Evolutionary conservation across 179 eudicot species (phyloP).

Genomic region (Patellifolia procumbens): DNA sequence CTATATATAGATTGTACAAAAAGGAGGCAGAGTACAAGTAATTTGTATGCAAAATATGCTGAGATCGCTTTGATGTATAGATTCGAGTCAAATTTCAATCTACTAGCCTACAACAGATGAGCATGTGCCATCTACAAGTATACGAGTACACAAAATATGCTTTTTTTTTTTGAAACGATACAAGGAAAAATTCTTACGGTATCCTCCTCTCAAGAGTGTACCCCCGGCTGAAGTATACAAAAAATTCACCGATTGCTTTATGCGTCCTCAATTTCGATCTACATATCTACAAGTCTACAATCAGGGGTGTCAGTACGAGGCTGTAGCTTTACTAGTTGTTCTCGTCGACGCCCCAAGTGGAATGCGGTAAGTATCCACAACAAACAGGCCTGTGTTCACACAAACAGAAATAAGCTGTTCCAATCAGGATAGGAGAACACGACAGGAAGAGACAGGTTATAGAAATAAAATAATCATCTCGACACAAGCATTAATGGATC

Average conservation of each 20-base stretch:
- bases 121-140: slow-evolving; percentile 4
- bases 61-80: neutral
- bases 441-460: neutral
- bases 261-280: too few species aligned
- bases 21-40: neutral
- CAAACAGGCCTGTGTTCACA: slow-evolving; percentile 54
- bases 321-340: slow-evolving; percentile 27
- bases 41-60: neutral
- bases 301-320: slow-evolving; percentile 15
- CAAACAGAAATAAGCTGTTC: neutral
- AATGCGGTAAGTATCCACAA: slow-evolving; percentile 66
- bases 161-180: too few species aligned
- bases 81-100: neutral
- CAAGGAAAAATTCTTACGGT: too few species aligned
- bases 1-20: neutral
- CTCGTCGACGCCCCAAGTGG: slow-evolving; percentile 58
- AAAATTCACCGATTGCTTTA: too few species aligned
- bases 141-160: too few species aligned
- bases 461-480: neutral
- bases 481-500: too few species aligned
- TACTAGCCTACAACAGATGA: slow-evolving; percentile 4
- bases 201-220: slow-evolving; percentile 11
- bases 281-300: too few species aligned
- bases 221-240: too few species aligned
- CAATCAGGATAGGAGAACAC: neutral